Conservation (phyloP, 2,329 filamentous ascomycete species). For the Helicocarpus griseus region DNA sequence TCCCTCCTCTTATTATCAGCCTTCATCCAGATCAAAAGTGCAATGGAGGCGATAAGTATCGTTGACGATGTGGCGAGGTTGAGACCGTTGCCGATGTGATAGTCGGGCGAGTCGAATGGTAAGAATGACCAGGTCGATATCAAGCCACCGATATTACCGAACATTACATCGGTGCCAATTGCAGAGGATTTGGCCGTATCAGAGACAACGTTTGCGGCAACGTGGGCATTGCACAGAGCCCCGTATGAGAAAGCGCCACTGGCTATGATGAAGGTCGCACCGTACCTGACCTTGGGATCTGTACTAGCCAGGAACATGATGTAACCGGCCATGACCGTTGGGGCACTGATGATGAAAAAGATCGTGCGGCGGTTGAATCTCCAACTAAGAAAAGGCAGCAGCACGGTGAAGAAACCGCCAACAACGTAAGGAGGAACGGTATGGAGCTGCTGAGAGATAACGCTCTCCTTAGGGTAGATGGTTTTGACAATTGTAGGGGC, state of each 20-base stretch:
- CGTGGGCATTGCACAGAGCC: constrained; percentile 7
- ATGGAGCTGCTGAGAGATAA: constrained; percentile 20
- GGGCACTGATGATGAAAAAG: constrained; percentile 5
- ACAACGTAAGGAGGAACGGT: constrained; percentile 11
- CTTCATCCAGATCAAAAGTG: constrained; percentile 51
- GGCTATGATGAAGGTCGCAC: constrained; percentile 9
- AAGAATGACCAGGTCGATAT: constrained; percentile 12
- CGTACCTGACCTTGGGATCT: constrained; percentile 8
- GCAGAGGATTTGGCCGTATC: constrained; percentile 11
- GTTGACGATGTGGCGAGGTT: constrained; percentile 55
- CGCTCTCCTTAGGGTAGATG: constrained; percentile 20
- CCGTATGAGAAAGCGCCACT: constrained; percentile 8
- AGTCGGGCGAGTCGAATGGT: constrained; percentile 50
- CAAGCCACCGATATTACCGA: constrained; percentile 10
- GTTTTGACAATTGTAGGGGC: constrained; percentile 9
- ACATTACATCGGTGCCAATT: constrained; percentile 9
- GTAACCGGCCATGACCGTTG: constrained; percentile 7
- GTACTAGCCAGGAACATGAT: constrained; percentile 9
- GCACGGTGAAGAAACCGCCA: constrained; percentile 8
- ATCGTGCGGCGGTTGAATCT: constrained; percentile 6
- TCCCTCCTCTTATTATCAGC: constrained; percentile 52
- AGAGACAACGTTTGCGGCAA: constrained; percentile 8
- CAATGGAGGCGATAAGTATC: constrained; percentile 43
- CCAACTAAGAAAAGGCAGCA: constrained; percentile 9
- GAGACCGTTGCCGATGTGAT: constrained; percentile 60